Conservation (phyloP, 768 basidiomycete genomes). For the Coprinopsis strossmayeri region DNA sequence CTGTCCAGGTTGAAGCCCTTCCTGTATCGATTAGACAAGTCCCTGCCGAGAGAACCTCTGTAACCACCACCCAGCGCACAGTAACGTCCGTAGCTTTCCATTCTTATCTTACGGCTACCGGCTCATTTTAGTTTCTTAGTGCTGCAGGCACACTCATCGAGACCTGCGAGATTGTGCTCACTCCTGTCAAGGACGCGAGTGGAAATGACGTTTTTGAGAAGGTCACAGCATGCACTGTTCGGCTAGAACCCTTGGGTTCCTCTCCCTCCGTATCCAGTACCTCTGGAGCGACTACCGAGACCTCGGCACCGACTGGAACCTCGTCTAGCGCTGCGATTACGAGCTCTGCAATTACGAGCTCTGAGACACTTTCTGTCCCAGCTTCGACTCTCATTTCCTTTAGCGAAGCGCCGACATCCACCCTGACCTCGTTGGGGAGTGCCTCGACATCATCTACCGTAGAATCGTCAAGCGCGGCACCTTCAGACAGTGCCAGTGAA, state of each 20-base stretch:
- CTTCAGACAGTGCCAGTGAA: neutral
- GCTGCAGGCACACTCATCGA: slow-evolving; percentile 44
- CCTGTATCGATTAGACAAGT: slow-evolving; percentile 31
- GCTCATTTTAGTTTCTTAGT: slow-evolving; percentile 31
- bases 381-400: too few species aligned
- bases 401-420: too few species aligned
- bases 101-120: too few species aligned
- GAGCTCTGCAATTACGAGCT: too few species aligned
- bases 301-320: slow-evolving; percentile 12
- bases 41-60: slow-evolving; percentile 22
- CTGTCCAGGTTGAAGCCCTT: slow-evolving; percentile 26
- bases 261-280: too few species aligned
- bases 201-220: slow-evolving; percentile 47
- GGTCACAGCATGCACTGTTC: slow-evolving; percentile 44
- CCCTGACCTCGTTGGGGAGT: too few species aligned
- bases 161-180: slow-evolving; percentile 55
- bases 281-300: slow-evolving; percentile 2
- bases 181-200: slow-evolving; percentile 41
- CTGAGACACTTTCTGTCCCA: too few species aligned
- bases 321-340: slow-evolving; percentile 10
- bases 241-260: slow-evolving; percentile 19
- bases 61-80: slow-evolving; percentile 37
- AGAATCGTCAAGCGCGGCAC: slow-evolving; percentile 8
- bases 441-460: slow-evolving; percentile 8
- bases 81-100: slow-evolving; percentile 36